A percentile compares a stretch with the other conserved stretches of the same genome.
Evolutionary conservation across 1,139 yeast genomes (phyloP).

Genomic region (Tardiomyces depauwii): DNA sequence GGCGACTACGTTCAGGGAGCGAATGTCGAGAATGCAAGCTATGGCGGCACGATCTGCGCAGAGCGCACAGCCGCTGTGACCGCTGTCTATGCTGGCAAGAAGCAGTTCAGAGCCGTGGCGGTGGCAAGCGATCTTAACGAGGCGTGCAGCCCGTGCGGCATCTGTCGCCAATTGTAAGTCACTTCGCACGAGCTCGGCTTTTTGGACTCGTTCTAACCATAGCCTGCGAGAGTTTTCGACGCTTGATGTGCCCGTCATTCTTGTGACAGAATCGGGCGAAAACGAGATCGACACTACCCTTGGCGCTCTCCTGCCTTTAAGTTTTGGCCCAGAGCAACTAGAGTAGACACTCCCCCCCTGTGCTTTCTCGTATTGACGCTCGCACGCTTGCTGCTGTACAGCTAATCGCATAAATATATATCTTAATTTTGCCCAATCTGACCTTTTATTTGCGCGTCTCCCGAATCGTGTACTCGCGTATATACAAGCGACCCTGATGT

Average conservation of each 20-base stretch:
- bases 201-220: conserved; percentile 1
- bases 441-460: too few species aligned
- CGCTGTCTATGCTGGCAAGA: conserved; percentile 46
- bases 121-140: conserved; percentile 52
- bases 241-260: conserved; percentile 19
- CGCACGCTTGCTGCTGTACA: too few species aligned
- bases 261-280: conserved; percentile 28
- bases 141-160: conserved; percentile 82
- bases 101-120: conserved; percentile 50
- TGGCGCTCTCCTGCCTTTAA: conserved; percentile 59
- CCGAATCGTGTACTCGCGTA: too few species aligned
- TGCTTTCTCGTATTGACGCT: too few species aligned
- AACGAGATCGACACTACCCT: conserved; percentile 39
- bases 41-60: conserved; percentile 84
- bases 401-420: too few species aligned
- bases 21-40: conserved; percentile 87
- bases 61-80: conserved; percentile 69
- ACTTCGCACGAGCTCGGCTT: conserved; percentile 1
- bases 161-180: conserved; percentile 65
- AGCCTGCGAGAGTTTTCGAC: conserved; percentile 56
- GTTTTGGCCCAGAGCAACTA: conserved; percentile 79
- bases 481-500: too few species aligned
- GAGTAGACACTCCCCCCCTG: background rate
- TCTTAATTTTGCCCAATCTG: too few species aligned
- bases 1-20: conserved; percentile 57